Evolutionary conservation across 176 grass and related monocot genomes (phyloP), one percentile per base, ranked within the genome.

Genomic region (Luzula sylvatica): DNA sequence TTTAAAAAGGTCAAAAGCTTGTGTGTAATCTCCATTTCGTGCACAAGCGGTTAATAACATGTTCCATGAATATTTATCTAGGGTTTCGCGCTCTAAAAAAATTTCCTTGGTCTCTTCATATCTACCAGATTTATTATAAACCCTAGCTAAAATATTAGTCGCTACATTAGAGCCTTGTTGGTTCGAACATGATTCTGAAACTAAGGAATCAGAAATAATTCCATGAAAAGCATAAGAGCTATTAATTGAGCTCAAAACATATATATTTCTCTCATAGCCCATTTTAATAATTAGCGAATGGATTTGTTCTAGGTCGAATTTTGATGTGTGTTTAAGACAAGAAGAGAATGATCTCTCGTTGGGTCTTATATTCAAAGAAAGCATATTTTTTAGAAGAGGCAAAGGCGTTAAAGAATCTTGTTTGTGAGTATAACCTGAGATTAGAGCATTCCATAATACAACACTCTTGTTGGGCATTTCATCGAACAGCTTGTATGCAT

Each of bases 281-380:
- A 96, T 67, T 74, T 72, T 96, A 52, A 68, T 84, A 48, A 82
- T 56, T 32, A 82, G 41, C 27, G 81, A 82, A 62, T 86, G 81
- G 38, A 90, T 78, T 65, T 82, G 78, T 25, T 48, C 26, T 45
- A 82, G 58, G 55, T 82, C 71, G 9, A 56, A 45, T 40, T 60
- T 49, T 14, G 72, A 67, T 26, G 75, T 23, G 22, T 69, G 48
- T 48, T 78, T 86, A 43, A 96, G 77, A 42, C 58, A 59, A 18
- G 77, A 76, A 68, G 80, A 95, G 40, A 85, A 82, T 20, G 50
- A 72, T 25, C 74, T 29, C 58, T 86, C 81, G 35, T 86, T 84
- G 1, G 64, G 80, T 63, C 46, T 87, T 62, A 67, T 20, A 23
- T 72, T 64, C 42, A 63, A 86, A 22, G 11, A 23, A n/a, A 88